Conservation (phyloP, 1,284 basidiomycete species). For the Ustilago hordei region DNA sequence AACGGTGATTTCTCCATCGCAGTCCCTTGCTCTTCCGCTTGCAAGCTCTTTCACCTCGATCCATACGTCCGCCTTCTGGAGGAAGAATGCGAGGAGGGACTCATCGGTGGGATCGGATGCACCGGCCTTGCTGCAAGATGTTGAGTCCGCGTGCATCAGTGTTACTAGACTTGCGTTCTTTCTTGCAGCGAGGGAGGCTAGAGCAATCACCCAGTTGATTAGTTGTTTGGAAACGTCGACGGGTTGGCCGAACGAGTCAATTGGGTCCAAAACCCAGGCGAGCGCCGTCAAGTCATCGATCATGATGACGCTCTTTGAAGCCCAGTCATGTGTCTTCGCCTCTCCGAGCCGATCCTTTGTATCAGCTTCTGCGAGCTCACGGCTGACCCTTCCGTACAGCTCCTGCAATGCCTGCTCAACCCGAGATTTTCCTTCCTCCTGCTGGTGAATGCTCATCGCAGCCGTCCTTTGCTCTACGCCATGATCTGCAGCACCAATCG, state of each 20-base stretch:
- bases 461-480: background rate
- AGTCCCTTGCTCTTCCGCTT: conserved; percentile 54
- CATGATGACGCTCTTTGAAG: conserved; percentile 30
- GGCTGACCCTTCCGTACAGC: conserved; percentile 15
- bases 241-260: conserved; percentile 8
- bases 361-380: conserved; percentile 7
- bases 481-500: background rate
- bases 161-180: conserved; percentile 40
- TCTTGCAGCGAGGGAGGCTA: conserved; percentile 32
- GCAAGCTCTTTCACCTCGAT: conserved; percentile 54
- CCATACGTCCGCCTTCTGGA: conserved; percentile 48
- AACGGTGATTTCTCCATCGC: conserved; percentile 56
- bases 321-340: conserved; percentile 10
- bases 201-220: conserved; percentile 35
- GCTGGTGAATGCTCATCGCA: conserved; percentile 3
- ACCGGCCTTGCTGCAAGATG: conserved; percentile 37
- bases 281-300: conserved; percentile 49
- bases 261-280: conserved; percentile 36
- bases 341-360: background rate
- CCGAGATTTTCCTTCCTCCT: background rate
- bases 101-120: conserved; percentile 49
- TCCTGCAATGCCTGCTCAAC: conserved; percentile 7
- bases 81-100: conserved; percentile 21
- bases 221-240: conserved; percentile 19
- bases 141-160: conserved; percentile 51